phyloP scores from a whole-genome alignment of 176 grass and related monocot species.

The Dactylis glomerata region DNA sequence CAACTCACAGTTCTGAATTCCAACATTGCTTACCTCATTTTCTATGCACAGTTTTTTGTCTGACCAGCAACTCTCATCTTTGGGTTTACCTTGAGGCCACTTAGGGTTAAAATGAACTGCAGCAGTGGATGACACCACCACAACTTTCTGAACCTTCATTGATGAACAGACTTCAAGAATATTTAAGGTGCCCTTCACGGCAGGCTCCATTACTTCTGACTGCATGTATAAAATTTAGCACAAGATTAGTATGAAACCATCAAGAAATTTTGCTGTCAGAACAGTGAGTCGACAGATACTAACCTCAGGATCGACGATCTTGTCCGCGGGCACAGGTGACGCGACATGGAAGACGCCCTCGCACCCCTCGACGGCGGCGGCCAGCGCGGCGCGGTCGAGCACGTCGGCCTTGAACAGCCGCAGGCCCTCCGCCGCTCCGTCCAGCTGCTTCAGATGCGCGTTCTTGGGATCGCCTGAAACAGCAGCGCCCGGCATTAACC shows the following conservation, averaged over 20 bases:
- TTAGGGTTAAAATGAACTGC: conserved; percentile 9
- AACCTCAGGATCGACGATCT: conserved; percentile 30
- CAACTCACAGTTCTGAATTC: background rate
- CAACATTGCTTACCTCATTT: conserved; percentile 9
- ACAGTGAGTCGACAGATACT: background rate
- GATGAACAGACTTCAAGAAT: conserved; percentile 12
- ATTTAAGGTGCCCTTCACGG: conserved; percentile 22
- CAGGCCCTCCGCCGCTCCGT: conserved; percentile 31
- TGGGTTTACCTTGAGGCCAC: conserved; percentile 18
- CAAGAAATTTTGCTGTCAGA: background rate
- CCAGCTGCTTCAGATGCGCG: conserved; percentile 31
- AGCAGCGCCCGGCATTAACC: background rate
- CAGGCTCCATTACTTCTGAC: conserved; percentile 37
- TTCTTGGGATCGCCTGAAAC: conserved; percentile 40
- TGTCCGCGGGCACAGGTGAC: conserved; percentile 27
- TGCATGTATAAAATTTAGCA: conserved; percentile 11
- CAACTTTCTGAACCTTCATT: conserved; percentile 11
- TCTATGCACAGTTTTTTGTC: conserved; percentile 8
- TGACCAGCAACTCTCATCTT: conserved; percentile 37
- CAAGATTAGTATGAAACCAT: background rate
- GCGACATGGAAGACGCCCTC: conserved; percentile 52
- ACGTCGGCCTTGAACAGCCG: conserved; percentile 56
- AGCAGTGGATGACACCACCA: conserved; percentile 32
- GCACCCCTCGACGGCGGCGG: conserved; percentile 42
- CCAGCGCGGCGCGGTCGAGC: conserved; percentile 32